Base-by-base conservation (phyloP, 495 filamentous ascomycete genomes). In the Pyrenopolyporus hunteri region DNA sequence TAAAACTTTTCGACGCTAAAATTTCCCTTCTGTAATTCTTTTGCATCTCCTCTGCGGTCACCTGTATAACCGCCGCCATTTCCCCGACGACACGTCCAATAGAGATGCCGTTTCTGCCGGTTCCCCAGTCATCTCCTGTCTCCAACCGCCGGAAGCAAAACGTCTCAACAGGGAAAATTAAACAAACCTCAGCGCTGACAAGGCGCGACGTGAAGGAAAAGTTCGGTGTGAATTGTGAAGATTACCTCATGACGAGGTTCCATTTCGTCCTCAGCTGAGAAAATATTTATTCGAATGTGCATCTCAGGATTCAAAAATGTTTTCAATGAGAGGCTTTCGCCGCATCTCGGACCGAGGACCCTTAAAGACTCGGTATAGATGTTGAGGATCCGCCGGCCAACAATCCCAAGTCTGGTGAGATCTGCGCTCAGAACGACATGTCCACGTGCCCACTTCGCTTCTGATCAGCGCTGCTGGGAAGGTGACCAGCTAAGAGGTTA, bases 1-100 rank as follows among this genome's bases (percentile, higher is more conserved):
- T 63, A 63, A 44, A 57, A 63, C 32, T 50, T 63, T 56, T 43
- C 50, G 22, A 49, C 33, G 36, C 50, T 42, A 52, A 45, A 22
- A 8, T 4, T 2, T 26, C 17, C n/a, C n/a, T n/a, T n/a, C n/a
- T n/a, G n/a, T 40, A 6, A 17, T 6, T 23, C 17, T 26, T 43
- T 17, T 28, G 56, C 29, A 57, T 45, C 17, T 20, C 20, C 20
- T 42, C 37, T 23, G 19, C 13, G 23, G 35, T 22, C n/a, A 3
- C 11, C 28, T 16, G 31, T 19, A 14, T 39, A 14, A 10, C 37
- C 39, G 14, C 37, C 39, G 33, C 22, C 22, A 14, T 57, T 42
- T 26, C 53, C 19, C 43, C 53, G 33, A 57, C 17, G 19, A n/a
- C n/a, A 22, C 25, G 32, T 16, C 17, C 43, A 37, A 57, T 40